These are phyloP conservation scores for Yamadazyma sp. DNA, from an alignment of 1,139 yeast species.

Conservation along the genomic window DNA sequence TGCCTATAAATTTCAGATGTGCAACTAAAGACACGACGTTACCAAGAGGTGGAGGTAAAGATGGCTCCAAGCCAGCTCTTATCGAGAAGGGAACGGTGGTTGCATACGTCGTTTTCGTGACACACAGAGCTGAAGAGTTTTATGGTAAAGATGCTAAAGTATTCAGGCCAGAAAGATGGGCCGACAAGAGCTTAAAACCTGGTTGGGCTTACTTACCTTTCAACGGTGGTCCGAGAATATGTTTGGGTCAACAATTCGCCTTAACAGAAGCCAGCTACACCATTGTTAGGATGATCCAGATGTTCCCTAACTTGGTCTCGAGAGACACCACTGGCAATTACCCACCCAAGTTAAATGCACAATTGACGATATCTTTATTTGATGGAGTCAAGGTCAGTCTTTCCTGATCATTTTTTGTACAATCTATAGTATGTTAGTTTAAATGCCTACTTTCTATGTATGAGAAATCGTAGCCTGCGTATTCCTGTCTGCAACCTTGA, in stretches of 20 bases:
- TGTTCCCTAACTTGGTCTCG: slow-evolving; percentile 30
- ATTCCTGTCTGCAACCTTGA: too few species aligned
- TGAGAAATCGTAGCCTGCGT: too few species aligned
- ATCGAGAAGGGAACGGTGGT: slow-evolving; percentile 41
- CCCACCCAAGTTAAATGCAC: slow-evolving; percentile 31
- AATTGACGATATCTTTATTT: slow-evolving; percentile 29
- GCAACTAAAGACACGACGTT: slow-evolving; percentile 42
- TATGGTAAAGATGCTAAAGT: slow-evolving; percentile 48
- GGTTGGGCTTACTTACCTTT: slow-evolving; percentile 34
- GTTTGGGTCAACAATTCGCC: slow-evolving; percentile 46
- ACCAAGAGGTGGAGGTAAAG: slow-evolving; percentile 52
- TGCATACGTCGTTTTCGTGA: slow-evolving; percentile 34
- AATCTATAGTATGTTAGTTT: background rate
- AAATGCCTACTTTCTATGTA: background rate
- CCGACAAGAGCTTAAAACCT: slow-evolving; percentile 21
- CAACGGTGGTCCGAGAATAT: slow-evolving; percentile 41
- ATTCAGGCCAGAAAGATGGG: slow-evolving; percentile 53
- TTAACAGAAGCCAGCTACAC: slow-evolving; percentile 42
- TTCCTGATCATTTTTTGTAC: slow-evolving; percentile 7
- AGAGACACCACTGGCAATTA: slow-evolving; percentile 22
- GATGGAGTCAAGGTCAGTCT: slow-evolving; percentile 24
- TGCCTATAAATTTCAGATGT: slow-evolving; percentile 46
- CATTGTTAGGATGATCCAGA: slow-evolving; percentile 44
- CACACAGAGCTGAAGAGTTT: slow-evolving; percentile 36
- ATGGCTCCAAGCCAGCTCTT: slow-evolving; percentile 40